Conservation (phyloP, 305 asterid genomes). For the Fraxinus latifolia region DNA sequence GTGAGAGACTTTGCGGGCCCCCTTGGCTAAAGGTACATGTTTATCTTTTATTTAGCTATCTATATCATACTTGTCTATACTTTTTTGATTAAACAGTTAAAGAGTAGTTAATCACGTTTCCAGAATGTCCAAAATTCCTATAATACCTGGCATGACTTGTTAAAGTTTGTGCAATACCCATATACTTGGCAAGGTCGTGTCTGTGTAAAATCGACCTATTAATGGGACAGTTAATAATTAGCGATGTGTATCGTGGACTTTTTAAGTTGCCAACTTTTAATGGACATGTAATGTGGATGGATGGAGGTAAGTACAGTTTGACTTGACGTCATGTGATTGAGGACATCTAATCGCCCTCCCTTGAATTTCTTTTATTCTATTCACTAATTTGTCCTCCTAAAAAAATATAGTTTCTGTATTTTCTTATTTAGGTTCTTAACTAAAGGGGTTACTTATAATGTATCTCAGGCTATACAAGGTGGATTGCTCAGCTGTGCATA, state of each 20-base stretch:
- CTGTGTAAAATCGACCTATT: background rate
- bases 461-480: slow-evolving; percentile 73
- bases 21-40: slow-evolving; percentile 89
- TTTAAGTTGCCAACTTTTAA: background rate
- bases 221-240: slow-evolving; percentile 3
- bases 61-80: background rate
- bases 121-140: background rate
- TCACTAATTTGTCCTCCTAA: slow-evolving; percentile 6
- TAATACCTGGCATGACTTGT: background rate
- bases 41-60: slow-evolving; percentile 21
- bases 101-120: background rate
- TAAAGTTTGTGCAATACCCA: background rate
- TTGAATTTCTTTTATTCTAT: slow-evolving; percentile 1
- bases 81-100: slow-evolving; percentile 11
- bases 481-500: slow-evolving; percentile 73
- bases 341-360: background rate
- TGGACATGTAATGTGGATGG: background rate
- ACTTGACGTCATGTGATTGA: background rate
- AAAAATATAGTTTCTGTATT: slow-evolving; percentile 9
- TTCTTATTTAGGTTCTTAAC: slow-evolving; percentile 24
- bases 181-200: background rate
- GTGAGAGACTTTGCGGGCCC: slow-evolving; percentile 90
- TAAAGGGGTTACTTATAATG: slow-evolving; percentile 23
- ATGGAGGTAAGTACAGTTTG: background rate
- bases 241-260: background rate